These are phyloP conservation scores for Harringtonia lauricola DNA, from an alignment of 2,329 filamentous ascomycete species.

Conservation along the genomic window DNA sequence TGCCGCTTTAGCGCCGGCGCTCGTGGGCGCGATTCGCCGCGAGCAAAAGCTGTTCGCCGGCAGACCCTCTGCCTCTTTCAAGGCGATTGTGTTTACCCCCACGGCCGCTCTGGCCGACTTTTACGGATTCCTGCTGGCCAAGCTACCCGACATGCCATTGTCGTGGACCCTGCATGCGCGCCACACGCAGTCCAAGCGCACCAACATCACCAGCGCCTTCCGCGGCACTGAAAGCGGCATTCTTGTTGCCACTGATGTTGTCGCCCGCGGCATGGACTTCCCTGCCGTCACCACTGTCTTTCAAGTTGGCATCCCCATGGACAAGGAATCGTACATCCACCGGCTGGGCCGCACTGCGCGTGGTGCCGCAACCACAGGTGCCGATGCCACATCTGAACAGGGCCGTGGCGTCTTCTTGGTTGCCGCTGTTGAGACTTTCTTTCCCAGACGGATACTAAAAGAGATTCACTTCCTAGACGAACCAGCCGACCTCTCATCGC, in stretches of 20 bases:
- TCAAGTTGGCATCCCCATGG: conserved; percentile 47
- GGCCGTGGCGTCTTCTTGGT: conserved; percentile 53
- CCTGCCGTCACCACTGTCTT: conserved; percentile 57
- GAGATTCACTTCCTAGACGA: conserved; percentile 41
- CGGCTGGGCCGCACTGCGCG: conserved; percentile 57
- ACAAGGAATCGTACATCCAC: conserved; percentile 56
- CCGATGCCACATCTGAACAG: conserved; percentile 29
- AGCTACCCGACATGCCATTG: conserved; percentile 27
- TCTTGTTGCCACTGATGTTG: conserved; percentile 59
- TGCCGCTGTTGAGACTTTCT: conserved; percentile 37
- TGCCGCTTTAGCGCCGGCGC: conserved; percentile 50
- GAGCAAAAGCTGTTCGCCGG: conserved; percentile 21
- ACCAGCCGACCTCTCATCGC: conserved; percentile 31
- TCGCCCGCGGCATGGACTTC: conserved; percentile 64
- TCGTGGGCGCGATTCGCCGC: conserved; percentile 44
- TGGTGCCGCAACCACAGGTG: conserved; percentile 48
- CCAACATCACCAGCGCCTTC: conserved; percentile 49
- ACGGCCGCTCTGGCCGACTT: conserved; percentile 42
- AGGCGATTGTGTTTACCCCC: conserved; percentile 74
- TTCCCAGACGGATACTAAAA: conserved; percentile 37
- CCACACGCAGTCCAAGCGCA: conserved; percentile 38
- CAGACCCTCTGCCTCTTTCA: conserved; percentile 43
- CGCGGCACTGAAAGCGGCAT: conserved; percentile 40
- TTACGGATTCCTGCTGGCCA: conserved; percentile 33
- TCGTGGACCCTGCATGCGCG: conserved; percentile 38